Conservation (phyloP, 2,329 filamentous ascomycete genomes). For the Chrysosporium queenslandicum region DNA sequence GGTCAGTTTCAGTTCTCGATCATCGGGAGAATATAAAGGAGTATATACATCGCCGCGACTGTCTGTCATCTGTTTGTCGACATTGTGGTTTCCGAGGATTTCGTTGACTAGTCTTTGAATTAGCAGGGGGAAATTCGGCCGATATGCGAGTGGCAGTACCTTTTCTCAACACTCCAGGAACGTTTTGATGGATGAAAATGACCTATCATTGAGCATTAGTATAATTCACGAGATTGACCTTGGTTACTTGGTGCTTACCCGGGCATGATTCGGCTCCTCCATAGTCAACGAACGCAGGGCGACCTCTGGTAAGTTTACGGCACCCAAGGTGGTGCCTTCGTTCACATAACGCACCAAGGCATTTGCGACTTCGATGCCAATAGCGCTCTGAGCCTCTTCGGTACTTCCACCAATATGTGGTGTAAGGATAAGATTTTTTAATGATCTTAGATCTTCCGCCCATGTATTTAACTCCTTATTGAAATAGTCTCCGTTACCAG, state of each 20-base stretch:
- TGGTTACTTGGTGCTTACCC: constrained; percentile 42
- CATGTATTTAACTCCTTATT: constrained; percentile 70
- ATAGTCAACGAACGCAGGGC: constrained; percentile 78
- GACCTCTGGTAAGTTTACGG: constrained; percentile 96
- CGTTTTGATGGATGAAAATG: constrained; percentile 93
- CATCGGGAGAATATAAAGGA: not conserved
- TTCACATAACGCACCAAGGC: constrained; percentile 91
- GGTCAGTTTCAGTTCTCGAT: not conserved
- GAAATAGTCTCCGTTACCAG: constrained; percentile 92
- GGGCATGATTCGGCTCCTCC: constrained; percentile 79
- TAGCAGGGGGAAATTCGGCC: constrained; percentile 15
- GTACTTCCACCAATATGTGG: constrained; percentile 97
- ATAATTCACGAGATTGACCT: not conserved
- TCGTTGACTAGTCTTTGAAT: constrained; percentile 60
- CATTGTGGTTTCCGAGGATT: constrained; percentile 88
- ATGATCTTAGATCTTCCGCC: constrained; percentile 69
- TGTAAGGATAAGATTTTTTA: constrained; percentile 90
- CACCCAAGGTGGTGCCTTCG: constrained; percentile 79
- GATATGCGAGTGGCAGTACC: constrained; percentile 37
- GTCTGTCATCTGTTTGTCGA: constrained; percentile 97
- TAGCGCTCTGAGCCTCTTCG: constrained; percentile 92
- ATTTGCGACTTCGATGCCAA: constrained; percentile 84
- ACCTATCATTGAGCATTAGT: constrained; percentile 41
- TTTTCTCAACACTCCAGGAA: constrained; percentile 85
- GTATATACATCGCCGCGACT: constrained; percentile 69